phyloP scores from a whole-genome alignment of 2,329 filamentous ascomycete species.

The Chalara sp. region DNA sequence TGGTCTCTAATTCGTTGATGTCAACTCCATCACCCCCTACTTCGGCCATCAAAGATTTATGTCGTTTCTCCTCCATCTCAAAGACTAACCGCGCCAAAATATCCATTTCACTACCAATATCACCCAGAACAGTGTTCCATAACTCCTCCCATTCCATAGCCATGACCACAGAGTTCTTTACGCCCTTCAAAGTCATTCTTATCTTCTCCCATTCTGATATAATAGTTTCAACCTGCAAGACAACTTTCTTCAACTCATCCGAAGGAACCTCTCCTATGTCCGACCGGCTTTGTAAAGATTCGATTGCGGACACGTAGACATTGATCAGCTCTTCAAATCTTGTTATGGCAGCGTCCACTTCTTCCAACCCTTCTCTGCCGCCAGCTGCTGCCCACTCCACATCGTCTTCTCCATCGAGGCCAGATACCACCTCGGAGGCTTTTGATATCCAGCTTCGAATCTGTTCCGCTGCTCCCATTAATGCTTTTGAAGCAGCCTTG shows the following conservation, averaged over 20 bases:
- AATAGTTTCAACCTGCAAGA: slow-evolving; percentile 84
- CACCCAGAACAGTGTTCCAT: slow-evolving; percentile 87
- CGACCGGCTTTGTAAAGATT: slow-evolving; percentile 71
- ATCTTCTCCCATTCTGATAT: slow-evolving; percentile 80
- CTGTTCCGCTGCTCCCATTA: slow-evolving; percentile 84
- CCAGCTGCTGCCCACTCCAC: slow-evolving; percentile 94
- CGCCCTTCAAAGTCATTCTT: slow-evolving; percentile 65
- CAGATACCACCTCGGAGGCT: slow-evolving; percentile 79
- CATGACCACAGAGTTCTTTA: slow-evolving; percentile 88
- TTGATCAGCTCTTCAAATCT: slow-evolving; percentile 86
- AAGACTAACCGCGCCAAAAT: slow-evolving; percentile 77
- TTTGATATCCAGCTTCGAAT: slow-evolving; percentile 93
- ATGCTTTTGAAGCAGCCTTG: slow-evolving; percentile 71
- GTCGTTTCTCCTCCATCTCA: slow-evolving; percentile 94
- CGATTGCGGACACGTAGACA: slow-evolving; percentile 90
- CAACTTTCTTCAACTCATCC: slow-evolving; percentile 66
- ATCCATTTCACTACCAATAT: slow-evolving; percentile 86
- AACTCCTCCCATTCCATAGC: slow-evolving; percentile 99
- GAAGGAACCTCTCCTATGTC: slow-evolving; percentile 69
- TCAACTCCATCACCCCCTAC: slow-evolving; percentile 60
- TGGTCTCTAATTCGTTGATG: slow-evolving; percentile 84
- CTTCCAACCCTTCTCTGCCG: slow-evolving; percentile 71
- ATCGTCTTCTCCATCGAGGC: slow-evolving; percentile 90
- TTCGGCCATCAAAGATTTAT: slow-evolving; percentile 65
- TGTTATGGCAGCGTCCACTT: slow-evolving; percentile 66